phyloP scores from a whole-genome alignment of 352 stramenopile species.

The Phytophthora nicotianae region DNA sequence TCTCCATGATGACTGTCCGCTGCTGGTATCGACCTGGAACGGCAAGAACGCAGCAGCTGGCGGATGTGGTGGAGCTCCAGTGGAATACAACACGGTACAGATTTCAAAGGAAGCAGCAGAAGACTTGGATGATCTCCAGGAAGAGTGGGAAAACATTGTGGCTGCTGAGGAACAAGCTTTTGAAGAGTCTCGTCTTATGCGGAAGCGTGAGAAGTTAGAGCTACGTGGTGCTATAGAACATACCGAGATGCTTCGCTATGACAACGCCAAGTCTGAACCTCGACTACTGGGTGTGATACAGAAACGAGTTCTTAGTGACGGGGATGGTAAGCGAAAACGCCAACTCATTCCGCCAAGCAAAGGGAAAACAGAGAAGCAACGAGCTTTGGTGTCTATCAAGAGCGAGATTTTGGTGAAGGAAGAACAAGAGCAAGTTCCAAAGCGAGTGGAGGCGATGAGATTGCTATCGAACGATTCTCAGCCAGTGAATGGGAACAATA shows the following conservation, averaged over 20 bases:
- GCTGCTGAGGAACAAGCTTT: constrained; percentile 66
- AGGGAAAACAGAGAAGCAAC: constrained; percentile 10
- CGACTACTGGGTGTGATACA: constrained; percentile 65
- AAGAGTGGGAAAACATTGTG: constrained; percentile 69
- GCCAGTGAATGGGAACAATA: constrained; percentile 28
- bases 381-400: constrained; percentile 28
- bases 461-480: constrained; percentile 34
- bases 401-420: constrained; percentile 38
- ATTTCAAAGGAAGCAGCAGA: constrained; percentile 86
- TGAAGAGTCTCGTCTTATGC: constrained; percentile 44
- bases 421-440: constrained; percentile 32
- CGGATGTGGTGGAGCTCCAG: constrained; percentile 17
- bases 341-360: constrained; percentile 20
- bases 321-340: constrained; percentile 13
- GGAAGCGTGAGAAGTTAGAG: constrained; percentile 63
- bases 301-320: constrained; percentile 30
- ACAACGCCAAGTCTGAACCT: constrained; percentile 42
- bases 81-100: constrained; percentile 82
- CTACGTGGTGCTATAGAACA: constrained; percentile 56
- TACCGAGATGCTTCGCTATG: constrained; percentile 68
- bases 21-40: constrained; percentile 73
- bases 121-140: constrained; percentile 72
- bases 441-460: constrained; percentile 31
- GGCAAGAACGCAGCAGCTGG: constrained; percentile 50
- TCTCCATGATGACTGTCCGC: constrained; percentile 75